A percentile compares a stretch with the other conserved stretches of the same genome.
Evolutionary conservation across 352 stramenopile genomes (phyloP).

Genomic region (Achlya hypogyna): DNA sequence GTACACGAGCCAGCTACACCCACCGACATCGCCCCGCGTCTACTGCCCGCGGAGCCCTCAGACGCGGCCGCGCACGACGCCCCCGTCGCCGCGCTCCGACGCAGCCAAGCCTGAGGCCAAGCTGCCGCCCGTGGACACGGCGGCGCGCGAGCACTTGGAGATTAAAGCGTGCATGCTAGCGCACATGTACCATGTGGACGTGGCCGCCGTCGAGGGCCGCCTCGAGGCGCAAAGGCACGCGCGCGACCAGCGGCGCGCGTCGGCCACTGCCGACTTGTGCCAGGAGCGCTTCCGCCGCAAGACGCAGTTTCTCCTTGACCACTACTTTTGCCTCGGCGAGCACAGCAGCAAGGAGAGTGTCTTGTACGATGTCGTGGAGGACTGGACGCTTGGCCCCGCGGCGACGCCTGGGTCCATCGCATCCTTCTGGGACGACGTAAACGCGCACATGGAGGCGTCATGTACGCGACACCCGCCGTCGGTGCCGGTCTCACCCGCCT

Average conservation of each 20-base stretch:
- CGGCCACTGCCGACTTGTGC: constrained; percentile 28
- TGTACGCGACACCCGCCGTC: constrained; percentile 29
- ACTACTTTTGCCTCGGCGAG: constrained; percentile 53
- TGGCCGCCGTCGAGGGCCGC: constrained; percentile 32
- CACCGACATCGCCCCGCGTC: neutral
- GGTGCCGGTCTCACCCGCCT: neutral
- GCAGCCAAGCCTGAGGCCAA: neutral
- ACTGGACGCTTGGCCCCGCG: constrained; percentile 42
- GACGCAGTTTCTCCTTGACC: constrained; percentile 53
- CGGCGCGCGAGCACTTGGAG: constrained; percentile 47
- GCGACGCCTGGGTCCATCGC: constrained; percentile 35
- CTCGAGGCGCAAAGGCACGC: constrained; percentile 30
- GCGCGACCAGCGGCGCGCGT: constrained; percentile 33
- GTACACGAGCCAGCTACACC: constrained; percentile 10
- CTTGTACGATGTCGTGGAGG: constrained; percentile 53
- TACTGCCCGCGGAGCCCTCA: neutral
- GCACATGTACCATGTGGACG: constrained; percentile 45
- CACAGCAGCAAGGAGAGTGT: constrained; percentile 31
- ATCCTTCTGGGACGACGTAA: constrained; percentile 50
- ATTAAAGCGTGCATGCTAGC: constrained; percentile 60
- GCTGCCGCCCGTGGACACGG: constrained; percentile 22
- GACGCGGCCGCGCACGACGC: neutral
- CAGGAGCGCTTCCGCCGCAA: constrained; percentile 49
- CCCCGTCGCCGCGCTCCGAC: neutral
- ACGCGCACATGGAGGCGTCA: constrained; percentile 53